phyloP scores from a whole-genome alignment of 2,329 filamentous ascomycete genomes.

The Aspergillus neoniger region DNA sequence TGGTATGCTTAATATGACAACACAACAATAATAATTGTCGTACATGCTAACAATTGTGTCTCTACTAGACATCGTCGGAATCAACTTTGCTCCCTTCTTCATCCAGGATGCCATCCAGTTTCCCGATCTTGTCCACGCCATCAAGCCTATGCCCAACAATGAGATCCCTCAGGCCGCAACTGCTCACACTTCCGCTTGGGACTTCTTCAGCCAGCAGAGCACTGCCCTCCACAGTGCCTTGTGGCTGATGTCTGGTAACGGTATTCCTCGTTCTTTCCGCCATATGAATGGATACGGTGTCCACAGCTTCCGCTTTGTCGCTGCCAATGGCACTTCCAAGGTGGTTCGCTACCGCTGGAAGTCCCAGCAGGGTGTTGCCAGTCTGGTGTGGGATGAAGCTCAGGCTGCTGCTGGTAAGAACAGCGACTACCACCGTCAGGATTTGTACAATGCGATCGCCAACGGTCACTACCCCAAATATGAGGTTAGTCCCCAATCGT shows the following conservation, averaged over 20 bases:
- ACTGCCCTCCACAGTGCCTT: slow-evolving; percentile 50
- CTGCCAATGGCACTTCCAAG: slow-evolving; percentile 35
- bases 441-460: slow-evolving; percentile 70
- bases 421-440: slow-evolving; percentile 67
- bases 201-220: slow-evolving; percentile 43
- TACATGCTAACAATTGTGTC: not conserved
- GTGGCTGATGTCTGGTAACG: slow-evolving; percentile 44
- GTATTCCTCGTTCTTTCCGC: slow-evolving; percentile 42
- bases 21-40: not conserved
- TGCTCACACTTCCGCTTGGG: slow-evolving; percentile 54
- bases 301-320: slow-evolving; percentile 42
- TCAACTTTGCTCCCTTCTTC: slow-evolving; percentile 47
- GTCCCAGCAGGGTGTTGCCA: slow-evolving; percentile 38
- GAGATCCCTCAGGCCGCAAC: slow-evolving; percentile 53
- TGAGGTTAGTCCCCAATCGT: slow-evolving; percentile 48
- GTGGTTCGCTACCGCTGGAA: slow-evolving; percentile 45
- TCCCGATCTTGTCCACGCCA: slow-evolving; percentile 46
- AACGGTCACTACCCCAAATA: slow-evolving; percentile 68
- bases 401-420: slow-evolving; percentile 69
- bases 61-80: slow-evolving; percentile 35
- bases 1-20: slow-evolving; percentile 24
- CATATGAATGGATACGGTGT: slow-evolving; percentile 42
- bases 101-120: slow-evolving; percentile 48
- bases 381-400: slow-evolving; percentile 71
- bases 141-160: slow-evolving; percentile 42